Evolutionary conservation across 2,329 filamentous ascomycete species (phyloP), one percentile per base, ranked within the genome.

Genomic region (Madurella fahalii): DNA sequence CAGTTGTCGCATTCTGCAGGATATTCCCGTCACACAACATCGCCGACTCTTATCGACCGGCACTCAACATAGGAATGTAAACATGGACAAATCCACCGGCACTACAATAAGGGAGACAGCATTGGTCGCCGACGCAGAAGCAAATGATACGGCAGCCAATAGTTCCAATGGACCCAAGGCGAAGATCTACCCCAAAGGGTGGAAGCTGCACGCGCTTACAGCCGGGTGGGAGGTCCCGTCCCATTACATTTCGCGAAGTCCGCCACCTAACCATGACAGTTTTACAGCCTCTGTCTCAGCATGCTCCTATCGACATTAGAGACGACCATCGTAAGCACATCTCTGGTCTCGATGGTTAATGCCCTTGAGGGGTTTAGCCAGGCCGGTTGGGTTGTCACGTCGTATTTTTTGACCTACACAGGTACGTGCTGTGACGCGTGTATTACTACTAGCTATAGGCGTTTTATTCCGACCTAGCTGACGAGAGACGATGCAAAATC

Each of bases 271-370:
- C 25, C 7, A 25, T 25, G 7, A 25, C 25, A 4, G 25, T 25
- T 25, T 25, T 25, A 4, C 7, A 25, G 25, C 9, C 45, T 62
- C 4, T 59, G 58, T 11, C 39, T 64, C 31, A 50, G 51, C 25
- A 64, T 76, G 4, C 71, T 79, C 40, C 67, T 80, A 2, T 73
- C 76, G 0, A 73, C 71, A 0, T 65, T 77, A 3, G 77, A 80
- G 55, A 76, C 71, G 8, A 77, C 76, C 4, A 79, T 79, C 25
- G 75, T 80, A n/a, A 75, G 72, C 64, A 79, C 77, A 0, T 72
- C 77, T 8, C 65, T 80, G 0, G 71, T 78, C 0, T 72, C 74
- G 18, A 78, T 78, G 37, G 71, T 68, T 2, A 68, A 71, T 42
- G 63, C 67, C 4, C 65, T 77, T 4, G 53, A 65, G 9, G 69